These are phyloP conservation scores for Claviceps maximensis DNA, from an alignment of 2,329 filamentous ascomycete species.

Conservation along the genomic window DNA sequence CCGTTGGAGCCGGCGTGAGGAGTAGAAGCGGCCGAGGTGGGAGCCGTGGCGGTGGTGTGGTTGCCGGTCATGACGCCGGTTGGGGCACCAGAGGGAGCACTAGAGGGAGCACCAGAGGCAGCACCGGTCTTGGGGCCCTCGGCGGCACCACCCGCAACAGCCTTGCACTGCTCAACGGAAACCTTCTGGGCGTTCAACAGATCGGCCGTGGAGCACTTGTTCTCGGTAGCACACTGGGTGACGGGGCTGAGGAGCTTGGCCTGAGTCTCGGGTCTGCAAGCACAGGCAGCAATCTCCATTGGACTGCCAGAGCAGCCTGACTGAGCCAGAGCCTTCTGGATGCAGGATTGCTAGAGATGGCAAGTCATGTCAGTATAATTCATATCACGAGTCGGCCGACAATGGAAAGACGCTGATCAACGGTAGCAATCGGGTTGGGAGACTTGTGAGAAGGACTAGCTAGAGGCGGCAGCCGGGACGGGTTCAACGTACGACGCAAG, in stretches of 20 bases:
- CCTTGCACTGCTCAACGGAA: slow-evolving; percentile 18
- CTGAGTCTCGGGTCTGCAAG: slow-evolving; percentile 26
- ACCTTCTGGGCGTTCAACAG: slow-evolving; percentile 20
- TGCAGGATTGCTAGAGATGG: slow-evolving; percentile 18
- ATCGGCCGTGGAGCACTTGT: slow-evolving; percentile 20
- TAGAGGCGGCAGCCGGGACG: no score
- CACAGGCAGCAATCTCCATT: slow-evolving; percentile 18
- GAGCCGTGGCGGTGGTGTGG: slow-evolving; percentile 2
- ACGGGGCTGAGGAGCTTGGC: slow-evolving; percentile 16
- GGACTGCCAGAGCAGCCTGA: slow-evolving; percentile 1
- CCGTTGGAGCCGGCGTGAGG: not conserved
- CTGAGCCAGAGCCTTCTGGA: slow-evolving; percentile 20
- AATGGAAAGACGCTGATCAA: no score
- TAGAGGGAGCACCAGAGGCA: no score
- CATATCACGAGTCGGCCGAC: no score
- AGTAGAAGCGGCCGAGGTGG: slow-evolving; percentile 3
- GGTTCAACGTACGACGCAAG: slow-evolving; percentile 27
- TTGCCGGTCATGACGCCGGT: no score
- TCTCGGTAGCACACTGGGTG: slow-evolving; percentile 18
- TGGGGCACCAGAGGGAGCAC: no score
- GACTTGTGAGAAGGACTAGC: no score
- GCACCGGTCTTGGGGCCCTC: not conserved
- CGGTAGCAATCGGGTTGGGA: not conserved
- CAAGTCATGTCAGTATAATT: not conserved
- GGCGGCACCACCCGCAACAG: slow-evolving; percentile 1